Evolutionary conservation across 495 filamentous ascomycete species (phyloP).

Genomic region (Penicillium lagena): DNA sequence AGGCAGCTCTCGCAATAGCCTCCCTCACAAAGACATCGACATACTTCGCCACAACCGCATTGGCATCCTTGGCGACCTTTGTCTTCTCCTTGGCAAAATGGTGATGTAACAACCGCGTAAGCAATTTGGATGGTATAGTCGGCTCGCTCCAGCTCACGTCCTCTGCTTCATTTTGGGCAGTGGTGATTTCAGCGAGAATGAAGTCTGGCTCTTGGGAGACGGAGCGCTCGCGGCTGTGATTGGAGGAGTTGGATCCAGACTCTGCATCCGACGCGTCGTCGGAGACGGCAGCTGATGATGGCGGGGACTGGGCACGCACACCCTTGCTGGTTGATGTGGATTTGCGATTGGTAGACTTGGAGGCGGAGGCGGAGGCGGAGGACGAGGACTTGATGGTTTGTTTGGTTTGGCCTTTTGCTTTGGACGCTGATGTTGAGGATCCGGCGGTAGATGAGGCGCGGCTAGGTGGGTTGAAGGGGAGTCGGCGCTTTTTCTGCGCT

Average conservation of each 20-base stretch:
- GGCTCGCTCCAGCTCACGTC: conserved; percentile 35
- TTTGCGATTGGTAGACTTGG: conserved; percentile 10
- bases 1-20: conserved; percentile 75
- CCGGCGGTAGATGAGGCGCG: conserved; percentile 19
- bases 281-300: conserved; percentile 6
- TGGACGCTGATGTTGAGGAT: conserved; percentile 13
- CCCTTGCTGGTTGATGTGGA: conserved; percentile 8
- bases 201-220: conserved; percentile 31
- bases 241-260: conserved; percentile 10
- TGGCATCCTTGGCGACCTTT: conserved; percentile 73
- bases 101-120: conserved; percentile 70
- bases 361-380: conserved; percentile 4
- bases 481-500: conserved; percentile 33
- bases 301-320: conserved; percentile 6
- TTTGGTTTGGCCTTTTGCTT: conserved; percentile 20
- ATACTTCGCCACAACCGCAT: conserved; percentile 74
- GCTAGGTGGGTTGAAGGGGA: conserved; percentile 48
- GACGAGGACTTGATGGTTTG: conserved; percentile 13
- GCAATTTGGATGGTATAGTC: conserved; percentile 64
- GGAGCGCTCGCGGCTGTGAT: conserved; percentile 12
- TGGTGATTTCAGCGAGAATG: conserved; percentile 42
- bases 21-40: conserved; percentile 90
- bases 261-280: conserved; percentile 11
- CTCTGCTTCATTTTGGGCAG: conserved; percentile 13
- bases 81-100: conserved; percentile 66